Conservation (phyloP, 257 asterid species). For the Solanum piurae region DNA sequence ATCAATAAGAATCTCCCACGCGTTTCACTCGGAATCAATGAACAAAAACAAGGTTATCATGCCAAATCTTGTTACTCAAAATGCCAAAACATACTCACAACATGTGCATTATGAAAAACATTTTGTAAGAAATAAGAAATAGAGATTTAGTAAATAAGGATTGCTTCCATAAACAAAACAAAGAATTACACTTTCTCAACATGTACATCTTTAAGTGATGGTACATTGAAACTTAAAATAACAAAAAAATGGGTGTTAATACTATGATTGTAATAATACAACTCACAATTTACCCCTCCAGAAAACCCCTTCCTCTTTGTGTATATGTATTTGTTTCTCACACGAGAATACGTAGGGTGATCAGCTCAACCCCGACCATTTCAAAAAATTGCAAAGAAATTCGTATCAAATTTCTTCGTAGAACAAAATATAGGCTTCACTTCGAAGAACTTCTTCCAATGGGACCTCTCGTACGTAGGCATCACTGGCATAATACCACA, state of each 20-base stretch:
- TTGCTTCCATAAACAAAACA: not conserved
- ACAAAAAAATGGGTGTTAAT: constrained; percentile 21
- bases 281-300: constrained; percentile 10
- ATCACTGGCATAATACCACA: constrained; percentile 79
- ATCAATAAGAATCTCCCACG: not conserved
- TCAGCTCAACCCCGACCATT: constrained; percentile 8
- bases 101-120: not conserved
- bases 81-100: not conserved
- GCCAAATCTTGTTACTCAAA: not conserved
- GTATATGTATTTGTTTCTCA: not conserved
- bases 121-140: not conserved
- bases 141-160: not conserved
- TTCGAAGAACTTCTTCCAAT: constrained; percentile 49
- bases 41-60: not conserved
- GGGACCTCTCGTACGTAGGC: constrained; percentile 52
- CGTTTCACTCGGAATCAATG: not conserved
- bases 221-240: constrained; percentile 13
- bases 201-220: constrained; percentile 7
- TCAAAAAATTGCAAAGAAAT: constrained; percentile 4
- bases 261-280: constrained; percentile 11
- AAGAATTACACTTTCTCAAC: not conserved
- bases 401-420: constrained; percentile 49
- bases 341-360: not conserved
- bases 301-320: not conserved
- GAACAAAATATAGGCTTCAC: constrained; percentile 81